Evolutionary conservation across 225 moss, liverwort and hornwort species (phyloP), one percentile per base, ranked within the genome.

Genomic region (Polytrichum commune): DNA sequence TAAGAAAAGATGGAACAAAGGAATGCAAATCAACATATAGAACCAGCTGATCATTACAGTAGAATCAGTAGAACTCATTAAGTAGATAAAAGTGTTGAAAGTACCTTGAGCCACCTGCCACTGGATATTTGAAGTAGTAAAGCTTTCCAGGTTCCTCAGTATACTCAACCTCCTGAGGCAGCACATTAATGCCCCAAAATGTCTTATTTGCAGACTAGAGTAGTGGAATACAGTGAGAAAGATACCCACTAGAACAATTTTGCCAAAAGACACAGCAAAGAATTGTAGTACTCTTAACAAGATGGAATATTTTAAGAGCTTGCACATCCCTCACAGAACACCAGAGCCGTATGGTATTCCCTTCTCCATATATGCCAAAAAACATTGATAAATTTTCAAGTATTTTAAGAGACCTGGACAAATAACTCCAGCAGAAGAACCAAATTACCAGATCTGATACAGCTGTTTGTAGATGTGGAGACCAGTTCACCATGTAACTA

Each of bases 401-500:
- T 46, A 4, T 13, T 46, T 46, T 16, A 13, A 13, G 46, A 46
- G 46, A 46, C 46, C 13, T 46, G 46, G 46, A 46, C 13, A 38
- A 46, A 46, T 3, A 46, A 13, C 3, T 46, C 13, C 46, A 46
- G 4, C 46, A 46, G 46, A 46, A 46, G 46, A 46, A 46, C 46
- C 46, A 8, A 26, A 77, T 33, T 64, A 94, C 94, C 88, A 94
- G 79, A 65, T 94, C 94, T 71, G 94, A 94, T 54, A 94, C 92
- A 63, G 94, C 94, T 54, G 94, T 94, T 79, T 94, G 94, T 60
- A 94, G 82, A 75, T 94, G 80, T 32, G 94, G 94, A 67, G 94
- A 94, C 94, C 94, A 94, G 73, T 94, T 92, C 55, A 94, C 94
- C 92, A 94, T 94, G 71, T 94, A 92, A 75, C 90, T 94, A 32